Conservation (phyloP, 106 monocot genomes). For the Phalaenopsis aphrodite region DNA sequence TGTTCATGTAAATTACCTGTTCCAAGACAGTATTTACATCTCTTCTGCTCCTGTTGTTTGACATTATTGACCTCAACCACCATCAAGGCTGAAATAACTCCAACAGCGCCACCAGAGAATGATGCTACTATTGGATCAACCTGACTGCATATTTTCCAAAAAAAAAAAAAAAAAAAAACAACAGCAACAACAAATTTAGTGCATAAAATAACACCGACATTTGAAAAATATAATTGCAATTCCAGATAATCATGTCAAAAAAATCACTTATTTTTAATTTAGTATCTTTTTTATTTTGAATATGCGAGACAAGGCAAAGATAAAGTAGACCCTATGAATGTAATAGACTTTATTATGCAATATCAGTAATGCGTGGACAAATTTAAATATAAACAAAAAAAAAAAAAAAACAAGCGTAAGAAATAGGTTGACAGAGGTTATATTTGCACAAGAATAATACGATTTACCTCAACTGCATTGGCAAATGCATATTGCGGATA, state of each 20-base stretch:
- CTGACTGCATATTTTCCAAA: slow-evolving; percentile 29
- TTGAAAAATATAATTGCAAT: background rate
- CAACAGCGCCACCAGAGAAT: slow-evolving; percentile 96
- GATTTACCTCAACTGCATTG: slow-evolving; percentile 55
- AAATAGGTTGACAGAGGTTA: background rate
- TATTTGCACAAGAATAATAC: background rate
- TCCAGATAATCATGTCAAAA: background rate
- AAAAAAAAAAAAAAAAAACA: slow-evolving; percentile 2
- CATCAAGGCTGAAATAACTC: slow-evolving; percentile 98
- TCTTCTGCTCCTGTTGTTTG: slow-evolving; percentile 37
- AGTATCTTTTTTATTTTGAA: background rate
- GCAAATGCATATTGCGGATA: slow-evolving; percentile 78
- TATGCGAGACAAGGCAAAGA: background rate
- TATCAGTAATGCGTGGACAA: background rate
- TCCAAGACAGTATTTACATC: slow-evolving; percentile 90
- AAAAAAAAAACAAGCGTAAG: background rate
- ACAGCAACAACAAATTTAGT: background rate
- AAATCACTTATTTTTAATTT: background rate
- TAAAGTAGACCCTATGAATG: background rate
- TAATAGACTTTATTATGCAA: background rate
- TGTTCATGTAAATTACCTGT: slow-evolving; percentile 44
- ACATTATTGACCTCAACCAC: slow-evolving; percentile 99
- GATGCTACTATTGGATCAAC: slow-evolving; percentile 99
- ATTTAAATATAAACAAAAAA: background rate
- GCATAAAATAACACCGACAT: background rate